Evolutionary conservation across 2,329 filamentous ascomycete species (phyloP), one percentile per base, ranked within the genome.

Genomic region (Teratosphaeria epicoccoides): DNA sequence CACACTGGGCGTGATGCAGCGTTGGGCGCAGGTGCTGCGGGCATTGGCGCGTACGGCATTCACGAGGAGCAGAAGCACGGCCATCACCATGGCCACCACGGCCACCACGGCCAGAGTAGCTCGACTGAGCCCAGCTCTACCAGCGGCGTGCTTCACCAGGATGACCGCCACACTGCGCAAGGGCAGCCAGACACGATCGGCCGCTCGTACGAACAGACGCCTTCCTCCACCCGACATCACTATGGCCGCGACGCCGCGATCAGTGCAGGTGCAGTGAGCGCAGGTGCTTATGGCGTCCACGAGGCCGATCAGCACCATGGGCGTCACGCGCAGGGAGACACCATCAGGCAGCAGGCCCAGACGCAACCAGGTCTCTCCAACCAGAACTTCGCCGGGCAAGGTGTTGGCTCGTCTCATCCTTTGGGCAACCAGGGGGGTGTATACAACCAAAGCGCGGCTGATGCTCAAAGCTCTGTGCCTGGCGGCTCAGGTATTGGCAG

Each of bases 1-100:
- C 59, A 62, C 37, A 54, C 59, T 23, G 60, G 59, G 10, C 62
- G 61, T 23, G 61, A 66, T 51, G 60, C 61, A 22, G 64, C 63
- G 10, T 9, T 62, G 3, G 62, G 60, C 33, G 59, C 55, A 37
- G 62, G 60, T 6, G 59, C 58, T 24, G 63, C 56, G 7, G 55
- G 59, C 22, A 33, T 47, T 26, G 55, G 52, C 24, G 68, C 63
- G 0, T 61, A 40, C n/a, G 33, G 33, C 33, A 4, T 40, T 17
- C 33, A 67, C 29, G 64, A 70, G 50, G 57, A 59, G 25, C 40
- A 46, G 25, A 53, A 56, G 43, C 50, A 53, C n/a, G 50, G 52
- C 28, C 33, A 40, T 28, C 22, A 45, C 28, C 43, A 46, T 24
- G 20, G 43, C 22, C 37, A 50, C 20, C 49, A 25, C 24, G 37